Evolutionary conservation across 1,284 basidiomycete species (phyloP), one percentile per base, ranked within the genome.

Genomic region (Apiotrichum domesticum): DNA sequence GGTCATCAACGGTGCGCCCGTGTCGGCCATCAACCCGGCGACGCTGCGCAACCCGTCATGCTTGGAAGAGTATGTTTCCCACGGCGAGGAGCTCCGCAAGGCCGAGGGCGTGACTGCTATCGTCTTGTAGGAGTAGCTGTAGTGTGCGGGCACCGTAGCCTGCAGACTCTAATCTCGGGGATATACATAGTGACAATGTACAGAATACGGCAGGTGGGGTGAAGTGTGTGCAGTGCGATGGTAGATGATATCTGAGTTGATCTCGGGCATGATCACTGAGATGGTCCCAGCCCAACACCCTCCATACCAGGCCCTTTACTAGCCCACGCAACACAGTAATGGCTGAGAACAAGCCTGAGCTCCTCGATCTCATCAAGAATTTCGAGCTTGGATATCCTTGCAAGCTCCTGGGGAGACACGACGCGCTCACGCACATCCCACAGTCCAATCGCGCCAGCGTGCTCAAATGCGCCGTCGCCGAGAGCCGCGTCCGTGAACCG

Each of bases 301-400:
- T 48, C 46, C 47, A 62, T 37, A 1, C 48, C 45, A n/a, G 15
- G 53, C 5, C 71, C 68, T 56, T 74, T 75, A 37, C 62, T 69
- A 0, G 73, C 87, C 88, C 88, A 94, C 0, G 86, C 87, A 50
- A 96, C 83, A 13, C 87, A 88, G 73, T 96, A 96, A 71, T 96
- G 92, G 4, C 80, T 80, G 37, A 95, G 78, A 1, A 96, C 87
- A 3, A 97, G 81, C 52, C 91, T 87, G 15, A 96, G 81, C 73
- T 97, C 92, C 72, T 97, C 93, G 11, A 91, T 80, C 74, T 96
- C 93, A 67, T 97, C 93, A 6, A 96, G 37, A 73, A 88, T 82
- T 71, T 95, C 92, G 7, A 94, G 78, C 55, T 78, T 80, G 1
- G 85, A 81, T 66, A 92, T 86, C 60, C 90, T 90, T 65, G 47